These are phyloP conservation scores for Sporobolus alterniflorus DNA, from an alignment of 202 grass and related monocot genomes.

Conservation along the genomic window DNA sequence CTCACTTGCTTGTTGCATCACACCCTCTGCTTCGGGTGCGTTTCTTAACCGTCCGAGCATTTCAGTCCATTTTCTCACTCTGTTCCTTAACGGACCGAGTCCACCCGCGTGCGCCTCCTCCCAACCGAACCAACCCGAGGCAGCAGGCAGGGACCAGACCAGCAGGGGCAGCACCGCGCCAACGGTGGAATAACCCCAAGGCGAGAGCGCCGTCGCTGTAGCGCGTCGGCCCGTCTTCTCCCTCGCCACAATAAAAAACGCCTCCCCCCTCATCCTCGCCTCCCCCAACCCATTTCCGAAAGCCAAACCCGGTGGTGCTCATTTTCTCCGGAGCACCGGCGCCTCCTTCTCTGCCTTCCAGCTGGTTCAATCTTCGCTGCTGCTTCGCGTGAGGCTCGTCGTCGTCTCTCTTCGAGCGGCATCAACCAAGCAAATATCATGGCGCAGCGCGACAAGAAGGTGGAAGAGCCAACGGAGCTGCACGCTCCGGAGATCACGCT, in stretches of 20 bases:
- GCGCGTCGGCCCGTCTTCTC: constrained; percentile 21
- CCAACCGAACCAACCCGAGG: background rate
- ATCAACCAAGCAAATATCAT: constrained; percentile 7
- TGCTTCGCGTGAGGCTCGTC: background rate
- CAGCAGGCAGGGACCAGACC: background rate
- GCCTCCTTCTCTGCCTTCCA: background rate
- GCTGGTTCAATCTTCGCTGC: background rate
- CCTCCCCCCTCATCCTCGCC: constrained; percentile 9
- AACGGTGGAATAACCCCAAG: constrained; percentile 22
- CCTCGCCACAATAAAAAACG: constrained; percentile 32
- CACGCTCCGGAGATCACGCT: constrained; percentile 73
- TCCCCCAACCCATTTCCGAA: background rate
- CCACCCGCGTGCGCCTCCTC: background rate
- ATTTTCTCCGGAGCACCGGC: background rate
- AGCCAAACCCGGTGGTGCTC: background rate
- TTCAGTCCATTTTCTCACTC: background rate
- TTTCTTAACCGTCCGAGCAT: too few relatives aligned
- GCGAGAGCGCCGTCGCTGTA: constrained; percentile 23
- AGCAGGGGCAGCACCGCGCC: constrained; percentile 25
- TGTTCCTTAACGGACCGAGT: background rate
- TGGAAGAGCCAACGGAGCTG: constrained; percentile 86
- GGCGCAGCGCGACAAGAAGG: constrained; percentile 85
- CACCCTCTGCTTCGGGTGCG: too few relatives aligned
- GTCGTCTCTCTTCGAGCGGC: background rate
- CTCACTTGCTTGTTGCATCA: too few relatives aligned